These are phyloP conservation scores for Shiraia bambusicola DNA, from an alignment of 2,329 filamentous ascomycete genomes.

Conservation along the genomic window DNA sequence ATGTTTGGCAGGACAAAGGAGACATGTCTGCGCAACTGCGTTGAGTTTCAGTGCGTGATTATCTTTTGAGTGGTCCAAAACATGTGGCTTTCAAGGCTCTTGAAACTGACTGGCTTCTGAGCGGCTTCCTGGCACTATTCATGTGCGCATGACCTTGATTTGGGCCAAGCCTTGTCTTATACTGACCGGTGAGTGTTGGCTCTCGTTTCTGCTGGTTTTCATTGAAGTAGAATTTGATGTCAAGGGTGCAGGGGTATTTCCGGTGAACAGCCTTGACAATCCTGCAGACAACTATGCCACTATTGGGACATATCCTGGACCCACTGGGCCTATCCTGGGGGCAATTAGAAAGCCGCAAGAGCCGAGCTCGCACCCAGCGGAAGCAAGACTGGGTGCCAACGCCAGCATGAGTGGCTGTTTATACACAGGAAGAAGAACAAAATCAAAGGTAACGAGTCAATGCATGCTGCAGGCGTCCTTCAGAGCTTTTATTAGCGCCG, in stretches of 20 bases:
- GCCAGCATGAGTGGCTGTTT: slow-evolving; percentile 8
- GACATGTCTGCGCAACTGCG: neutral
- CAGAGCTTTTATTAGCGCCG: slow-evolving; percentile 5
- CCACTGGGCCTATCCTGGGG: no score
- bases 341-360: no score
- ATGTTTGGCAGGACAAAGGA: neutral
- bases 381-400: slow-evolving; percentile 14
- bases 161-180: neutral
- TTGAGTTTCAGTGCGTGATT: neutral
- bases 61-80: slow-evolving; percentile 1
- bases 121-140: no score
- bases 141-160: slow-evolving; percentile 5
- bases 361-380: no score
- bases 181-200: slow-evolving; percentile 1
- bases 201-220: no score
- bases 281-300: no score
- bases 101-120: neutral
- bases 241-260: no score
- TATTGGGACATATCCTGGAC: no score
- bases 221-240: no score
- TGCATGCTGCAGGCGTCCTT: slow-evolving; percentile 17
- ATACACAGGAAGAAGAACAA: slow-evolving; percentile 5
- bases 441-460: slow-evolving; percentile 20
- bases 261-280: no score
- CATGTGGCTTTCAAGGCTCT: neutral